A percentile compares a stretch with the other conserved stretches of the same genome.
Conservation (phyloP, 805 yeast species). For the Candida awuae region DNA sequence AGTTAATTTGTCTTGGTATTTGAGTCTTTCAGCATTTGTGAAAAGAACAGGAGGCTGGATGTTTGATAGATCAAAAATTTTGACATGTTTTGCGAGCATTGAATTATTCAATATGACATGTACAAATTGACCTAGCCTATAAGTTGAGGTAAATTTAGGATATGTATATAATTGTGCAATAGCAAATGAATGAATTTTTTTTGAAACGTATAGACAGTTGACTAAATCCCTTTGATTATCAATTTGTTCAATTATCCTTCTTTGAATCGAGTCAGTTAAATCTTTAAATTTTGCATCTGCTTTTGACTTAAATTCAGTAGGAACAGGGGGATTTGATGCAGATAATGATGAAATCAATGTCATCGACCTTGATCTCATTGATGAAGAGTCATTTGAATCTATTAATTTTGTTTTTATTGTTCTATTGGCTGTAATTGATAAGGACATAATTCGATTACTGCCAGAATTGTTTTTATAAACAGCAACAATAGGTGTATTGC, state of each 20-base stretch:
- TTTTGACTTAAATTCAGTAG: background rate
- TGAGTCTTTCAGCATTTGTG: slow-evolving; percentile 16
- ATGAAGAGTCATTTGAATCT: slow-evolving; percentile 35
- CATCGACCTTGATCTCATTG: slow-evolving; percentile 27
- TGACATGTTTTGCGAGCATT: slow-evolving; percentile 49
- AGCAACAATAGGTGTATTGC: slow-evolving; percentile 6
- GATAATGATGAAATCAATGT: slow-evolving; percentile 10
- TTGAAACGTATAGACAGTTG: slow-evolving; percentile 43
- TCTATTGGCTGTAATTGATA: slow-evolving; percentile 32
- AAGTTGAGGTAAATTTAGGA: slow-evolving; percentile 59
- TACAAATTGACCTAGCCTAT: slow-evolving; percentile 73
- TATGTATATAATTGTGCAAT: slow-evolving; percentile 46
- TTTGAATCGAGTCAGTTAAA: slow-evolving; percentile 39
- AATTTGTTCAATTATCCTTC: slow-evolving; percentile 29
- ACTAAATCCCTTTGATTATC: slow-evolving; percentile 36
- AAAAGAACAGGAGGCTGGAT: slow-evolving; percentile 33
- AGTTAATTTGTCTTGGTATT: slow-evolving; percentile 15
- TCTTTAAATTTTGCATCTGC: slow-evolving; percentile 13
- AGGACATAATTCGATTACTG: slow-evolving; percentile 21
- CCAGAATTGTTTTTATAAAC: slow-evolving; percentile 5
- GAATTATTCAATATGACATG: slow-evolving; percentile 52
- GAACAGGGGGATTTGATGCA: slow-evolving; percentile 4
- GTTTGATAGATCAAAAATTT: slow-evolving; percentile 49
- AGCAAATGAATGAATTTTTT: slow-evolving; percentile 41
- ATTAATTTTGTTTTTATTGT: slow-evolving; percentile 23